Percentiles rank a stretch among this genome's conserved stretches.
Evolutionary conservation across 179 eudicot species (phyloP).

Genomic region (Patellifolia procumbens): DNA sequence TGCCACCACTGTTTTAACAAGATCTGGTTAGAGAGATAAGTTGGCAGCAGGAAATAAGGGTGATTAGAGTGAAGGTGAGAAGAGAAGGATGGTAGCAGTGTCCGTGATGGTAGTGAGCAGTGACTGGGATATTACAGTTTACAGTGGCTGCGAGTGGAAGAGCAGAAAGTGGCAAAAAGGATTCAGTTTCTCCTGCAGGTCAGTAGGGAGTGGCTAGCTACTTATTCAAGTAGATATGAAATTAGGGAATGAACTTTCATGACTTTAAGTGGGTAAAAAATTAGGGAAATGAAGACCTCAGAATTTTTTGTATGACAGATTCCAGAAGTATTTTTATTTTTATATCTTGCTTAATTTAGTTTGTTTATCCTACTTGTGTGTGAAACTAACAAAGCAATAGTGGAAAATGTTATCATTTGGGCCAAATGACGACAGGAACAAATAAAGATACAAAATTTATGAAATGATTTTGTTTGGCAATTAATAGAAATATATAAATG

Average conservation of each 20-base stretch:
- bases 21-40: not conserved
- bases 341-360: not conserved
- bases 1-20: not conserved
- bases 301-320: not conserved
- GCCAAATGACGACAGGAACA: not conserved
- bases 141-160: not conserved
- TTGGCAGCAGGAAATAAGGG: too few species aligned
- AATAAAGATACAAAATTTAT: not conserved
- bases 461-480: too few species aligned
- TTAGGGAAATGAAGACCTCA: not conserved
- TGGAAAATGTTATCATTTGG: not conserved
- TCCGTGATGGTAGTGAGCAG: not conserved
- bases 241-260: not conserved
- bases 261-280: not conserved
- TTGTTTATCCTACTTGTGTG: not conserved
- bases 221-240: not conserved
- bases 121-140: not conserved
- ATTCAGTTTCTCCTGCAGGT: not conserved
- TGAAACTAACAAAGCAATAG: not conserved
- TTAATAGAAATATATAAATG: too few species aligned
- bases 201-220: not conserved
- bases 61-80: not conserved
- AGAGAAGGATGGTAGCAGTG: not conserved
- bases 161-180: not conserved
- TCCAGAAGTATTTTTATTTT: too few species aligned